Evolutionary conservation across 2,329 filamentous ascomycete genomes (phyloP).

Genomic region (Sporothrix humicola): DNA sequence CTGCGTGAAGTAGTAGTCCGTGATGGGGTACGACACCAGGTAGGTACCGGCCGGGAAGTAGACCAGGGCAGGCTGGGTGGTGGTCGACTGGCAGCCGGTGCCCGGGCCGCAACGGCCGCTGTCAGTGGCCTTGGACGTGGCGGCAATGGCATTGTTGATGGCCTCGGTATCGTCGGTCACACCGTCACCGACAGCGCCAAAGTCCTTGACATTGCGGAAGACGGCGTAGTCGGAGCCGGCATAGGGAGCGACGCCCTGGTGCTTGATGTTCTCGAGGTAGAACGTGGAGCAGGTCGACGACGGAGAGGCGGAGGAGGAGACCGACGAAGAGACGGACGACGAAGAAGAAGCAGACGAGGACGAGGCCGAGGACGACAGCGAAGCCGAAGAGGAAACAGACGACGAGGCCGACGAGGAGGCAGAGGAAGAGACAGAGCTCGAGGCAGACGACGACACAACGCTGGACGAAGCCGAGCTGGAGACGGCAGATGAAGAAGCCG

Average conservation of each 20-base stretch:
- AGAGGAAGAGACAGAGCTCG: not conserved
- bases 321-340: not conserved
- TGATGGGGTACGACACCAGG: constrained; percentile 34
- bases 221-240: constrained; percentile 33
- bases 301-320: constrained; percentile 8
- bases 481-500: not conserved
- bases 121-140: constrained; percentile 21
- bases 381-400: not conserved
- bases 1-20: constrained; percentile 38
- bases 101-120: constrained; percentile 33
- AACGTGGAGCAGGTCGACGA: constrained; percentile 18
- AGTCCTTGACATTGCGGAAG: constrained; percentile 39
- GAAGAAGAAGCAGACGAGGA: not conserved
- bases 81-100: constrained; percentile 34
- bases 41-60: constrained; percentile 39
- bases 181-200: constrained; percentile 74
- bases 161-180: constrained; percentile 73
- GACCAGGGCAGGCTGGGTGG: constrained; percentile 35
- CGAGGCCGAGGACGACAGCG: not conserved
- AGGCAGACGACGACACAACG: not conserved
- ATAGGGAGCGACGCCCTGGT: constrained; percentile 37
- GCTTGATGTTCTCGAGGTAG: constrained; percentile 35
- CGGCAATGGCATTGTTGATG: constrained; percentile 68
- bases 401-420: not conserved
- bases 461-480: constrained; percentile 3